Conservation (phyloP, 305 asterid species). For the Fraxinus sp. region DNA sequence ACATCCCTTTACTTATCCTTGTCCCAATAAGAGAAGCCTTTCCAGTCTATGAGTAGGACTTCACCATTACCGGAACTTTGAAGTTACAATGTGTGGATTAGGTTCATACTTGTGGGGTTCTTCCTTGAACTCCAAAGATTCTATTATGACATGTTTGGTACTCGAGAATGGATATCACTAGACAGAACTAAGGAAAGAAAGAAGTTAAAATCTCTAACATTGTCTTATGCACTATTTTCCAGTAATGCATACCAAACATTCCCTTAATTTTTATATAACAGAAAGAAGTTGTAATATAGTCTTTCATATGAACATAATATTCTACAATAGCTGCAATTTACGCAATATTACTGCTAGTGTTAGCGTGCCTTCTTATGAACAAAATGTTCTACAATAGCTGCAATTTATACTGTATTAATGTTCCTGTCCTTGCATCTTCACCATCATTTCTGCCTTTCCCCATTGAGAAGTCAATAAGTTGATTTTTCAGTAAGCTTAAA, state of each 20-base stretch:
- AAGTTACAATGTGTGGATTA: neutral
- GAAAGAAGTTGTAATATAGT: neutral
- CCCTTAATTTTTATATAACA: neutral
- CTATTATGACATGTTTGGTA: neutral
- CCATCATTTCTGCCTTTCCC: neutral
- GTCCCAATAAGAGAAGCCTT: neutral
- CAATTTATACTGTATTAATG: neutral
- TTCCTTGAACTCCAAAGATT: neutral
- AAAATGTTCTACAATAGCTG: neutral
- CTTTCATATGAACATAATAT: neutral
- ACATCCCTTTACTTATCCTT: neutral
- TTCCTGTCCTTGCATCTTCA: neutral
- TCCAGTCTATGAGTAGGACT: neutral
- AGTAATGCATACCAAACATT: neutral
- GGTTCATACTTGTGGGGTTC: neutral
- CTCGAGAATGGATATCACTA: neutral
- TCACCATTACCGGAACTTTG: neutral
- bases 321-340: neutral
- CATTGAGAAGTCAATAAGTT: neutral
- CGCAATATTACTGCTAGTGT: neutral
- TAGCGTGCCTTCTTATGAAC: neutral
- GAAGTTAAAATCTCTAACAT: neutral
- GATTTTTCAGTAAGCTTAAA: neutral
- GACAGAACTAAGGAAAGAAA: neutral
- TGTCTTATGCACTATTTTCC: neutral